Conservation (phyloP, 2,329 filamentous ascomycete species). For the Grosmannia clavigera region DNA sequence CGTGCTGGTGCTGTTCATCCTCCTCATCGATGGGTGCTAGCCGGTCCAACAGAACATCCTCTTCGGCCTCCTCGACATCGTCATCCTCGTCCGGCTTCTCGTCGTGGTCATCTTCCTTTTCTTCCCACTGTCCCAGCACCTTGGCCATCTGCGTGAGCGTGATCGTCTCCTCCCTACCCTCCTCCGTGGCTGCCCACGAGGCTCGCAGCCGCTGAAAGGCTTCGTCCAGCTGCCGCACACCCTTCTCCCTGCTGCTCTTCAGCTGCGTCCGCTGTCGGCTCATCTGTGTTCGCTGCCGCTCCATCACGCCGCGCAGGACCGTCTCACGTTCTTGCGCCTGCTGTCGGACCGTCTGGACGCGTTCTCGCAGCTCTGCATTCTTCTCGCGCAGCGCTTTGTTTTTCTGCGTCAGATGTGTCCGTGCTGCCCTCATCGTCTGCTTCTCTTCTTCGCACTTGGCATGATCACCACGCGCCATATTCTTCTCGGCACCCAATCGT, state of each 20-base stretch:
- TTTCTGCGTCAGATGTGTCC: conserved; percentile 4
- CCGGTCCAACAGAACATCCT: not conserved
- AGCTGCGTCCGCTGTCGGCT: conserved; percentile 2
- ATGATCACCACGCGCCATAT: conserved; percentile 12
- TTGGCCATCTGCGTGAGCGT: conserved; percentile 12
- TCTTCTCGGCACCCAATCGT: conserved; percentile 11
- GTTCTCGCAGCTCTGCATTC: conserved; percentile 1
- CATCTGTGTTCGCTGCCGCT: conserved; percentile 9
- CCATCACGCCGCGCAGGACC: conserved; percentile 4
- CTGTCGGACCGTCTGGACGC: conserved; percentile 5
- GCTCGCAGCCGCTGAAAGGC: conserved; percentile 12
- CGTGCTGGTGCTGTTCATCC: not conserved
- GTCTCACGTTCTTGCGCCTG: conserved; percentile 8
- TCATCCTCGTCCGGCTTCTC: not conserved
- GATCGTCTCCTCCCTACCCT: conserved; percentile 6
- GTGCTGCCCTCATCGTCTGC: conserved; percentile 4
- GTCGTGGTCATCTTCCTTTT: conserved; percentile 1
- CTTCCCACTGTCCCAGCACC: conserved; percentile 5
- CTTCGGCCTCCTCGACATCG: not conserved
- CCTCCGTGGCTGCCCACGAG: conserved; percentile 9
- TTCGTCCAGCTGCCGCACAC: conserved; percentile 13
- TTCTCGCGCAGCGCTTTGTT: conserved; percentile 3
- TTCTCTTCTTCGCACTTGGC: conserved; percentile 11
- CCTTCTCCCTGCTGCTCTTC: conserved; percentile 8
- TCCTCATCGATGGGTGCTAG: not conserved